Percentiles rank a stretch among this genome's conserved stretches.
Evolutionary conservation across 305 asterid genomes (phyloP).

Genomic region (Fraxinus latifolia): DNA sequence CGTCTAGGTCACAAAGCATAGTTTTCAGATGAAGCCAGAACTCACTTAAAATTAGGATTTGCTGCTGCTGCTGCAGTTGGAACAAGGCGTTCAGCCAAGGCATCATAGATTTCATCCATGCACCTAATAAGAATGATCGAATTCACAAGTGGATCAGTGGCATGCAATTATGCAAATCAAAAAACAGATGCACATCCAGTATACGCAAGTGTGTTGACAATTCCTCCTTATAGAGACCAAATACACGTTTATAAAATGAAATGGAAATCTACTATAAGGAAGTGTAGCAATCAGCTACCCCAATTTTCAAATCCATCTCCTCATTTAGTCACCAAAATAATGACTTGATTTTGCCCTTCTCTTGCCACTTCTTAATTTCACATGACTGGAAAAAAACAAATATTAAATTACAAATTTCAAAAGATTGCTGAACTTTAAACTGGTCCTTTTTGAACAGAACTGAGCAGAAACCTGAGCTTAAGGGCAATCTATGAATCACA

Average conservation of each 20-base stretch:
- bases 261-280: constrained; percentile 1
- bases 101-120: constrained; percentile 77
- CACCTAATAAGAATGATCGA: constrained; percentile 45
- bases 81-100: constrained; percentile 80
- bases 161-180: constrained; percentile 5
- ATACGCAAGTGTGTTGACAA: not conserved
- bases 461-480: not conserved
- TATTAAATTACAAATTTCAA: not conserved
- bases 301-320: not conserved
- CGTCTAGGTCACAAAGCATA: constrained; percentile 7
- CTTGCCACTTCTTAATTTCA: constrained; percentile 1
- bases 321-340: not conserved
- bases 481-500: not conserved
- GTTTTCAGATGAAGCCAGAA: constrained; percentile 8
- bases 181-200: not conserved
- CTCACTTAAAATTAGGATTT: constrained; percentile 68
- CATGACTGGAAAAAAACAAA: not conserved
- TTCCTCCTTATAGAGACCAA: not conserved
- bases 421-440: not conserved
- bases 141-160: constrained; percentile 1
- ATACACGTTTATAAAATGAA: not conserved
- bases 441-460: not conserved
- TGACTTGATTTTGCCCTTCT: not conserved
- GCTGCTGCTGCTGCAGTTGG: constrained; percentile 80
- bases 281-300: constrained; percentile 1